Base-by-base conservation (phyloP, 1,139 yeast species). In the Hyphopichia wangnamkhiaoensis region DNA sequence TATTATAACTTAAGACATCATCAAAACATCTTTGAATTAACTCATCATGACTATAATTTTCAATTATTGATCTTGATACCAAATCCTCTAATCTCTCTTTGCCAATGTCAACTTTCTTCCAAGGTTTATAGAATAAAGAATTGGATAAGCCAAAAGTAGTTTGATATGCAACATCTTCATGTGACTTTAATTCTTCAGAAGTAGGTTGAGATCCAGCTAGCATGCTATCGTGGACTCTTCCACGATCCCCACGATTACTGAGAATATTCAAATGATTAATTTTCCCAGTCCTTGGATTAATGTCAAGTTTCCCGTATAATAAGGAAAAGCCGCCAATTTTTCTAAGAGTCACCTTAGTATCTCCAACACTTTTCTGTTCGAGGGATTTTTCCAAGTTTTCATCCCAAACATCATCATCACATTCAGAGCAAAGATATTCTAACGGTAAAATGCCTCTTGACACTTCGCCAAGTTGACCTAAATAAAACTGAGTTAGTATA, bases 271-370 rank as follows among this genome's bases (percentile, higher is more conserved):
- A 68, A 18, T 68, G 71, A 9, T 65, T 47, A 10, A 74, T 46
- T 35, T 53, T 48, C 4, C 57, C 54, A 4, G 55, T 53, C 12
- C 35, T 34, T 1, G 58, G 49, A 33, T 59, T 54, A 13, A 58
- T 37, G 4, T 51, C 47, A 8, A 82, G 57, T 37, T 73, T 70
- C 0, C 97, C 98, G 57, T 82, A 85, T 31, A 93, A 60, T 45
- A 93, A 65, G 6, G 86, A 81, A 59, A 91, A 91, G n/a, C 95
- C 96, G 0, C 96, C 96, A 15, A 90, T 78, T 27, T 70, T 61
- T 7, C 59, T 52, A 21, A 87, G 59, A 24, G 64, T 61, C 4
- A 57, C 51, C 13, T 50, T 43, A 4, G 43, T 46, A 17, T 26
- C 52, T 37, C 41, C 20, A 13, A 30, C 17, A 18, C 19, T 24